Percentiles rank a stretch among this genome's conserved stretches.
Evolutionary conservation across 345 rosid genomes (phyloP).

Genomic region (Brassica nigra): DNA sequence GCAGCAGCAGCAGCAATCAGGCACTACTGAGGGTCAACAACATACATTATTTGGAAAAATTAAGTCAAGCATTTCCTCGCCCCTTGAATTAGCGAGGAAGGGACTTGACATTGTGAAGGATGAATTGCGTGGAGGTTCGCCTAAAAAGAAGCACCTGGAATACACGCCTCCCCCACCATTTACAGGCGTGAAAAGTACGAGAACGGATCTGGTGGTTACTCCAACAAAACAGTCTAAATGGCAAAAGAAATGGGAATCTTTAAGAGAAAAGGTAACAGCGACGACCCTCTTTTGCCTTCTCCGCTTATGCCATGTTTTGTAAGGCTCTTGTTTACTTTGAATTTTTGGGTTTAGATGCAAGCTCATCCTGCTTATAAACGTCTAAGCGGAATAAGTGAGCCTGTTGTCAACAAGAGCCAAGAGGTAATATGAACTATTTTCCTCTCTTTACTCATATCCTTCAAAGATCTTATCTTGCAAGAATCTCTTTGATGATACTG

Average conservation of each 20-base stretch:
- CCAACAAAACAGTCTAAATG: conserved; percentile 70
- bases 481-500: neutral
- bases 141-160: conserved; percentile 82
- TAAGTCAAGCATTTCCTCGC: conserved; percentile 67
- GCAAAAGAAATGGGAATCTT: conserved; percentile 76
- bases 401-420: conserved; percentile 84
- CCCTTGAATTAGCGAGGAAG: conserved; percentile 74
- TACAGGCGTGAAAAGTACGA: conserved; percentile 72
- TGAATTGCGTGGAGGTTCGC: conserved; percentile 67
- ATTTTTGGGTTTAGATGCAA: conserved; percentile 59
- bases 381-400: conserved; percentile 71
- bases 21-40: conserved; percentile 47
- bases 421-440: conserved; percentile 54
- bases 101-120: conserved; percentile 90
- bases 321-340: conserved; percentile 5
- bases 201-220: conserved; percentile 69
- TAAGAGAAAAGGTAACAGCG: conserved; percentile 59
- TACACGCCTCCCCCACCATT: conserved; percentile 65
- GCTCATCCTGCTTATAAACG: conserved; percentile 73
- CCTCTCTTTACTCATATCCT: conserved; percentile 5
- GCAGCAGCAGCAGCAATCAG: conserved; percentile 48
- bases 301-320: conserved; percentile 7
- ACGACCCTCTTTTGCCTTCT: neutral
- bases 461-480: neutral
- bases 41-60: conserved; percentile 69